These are phyloP conservation scores for Myochromella boudieri DNA, from an alignment of 768 basidiomycete genomes.

Conservation along the genomic window DNA sequence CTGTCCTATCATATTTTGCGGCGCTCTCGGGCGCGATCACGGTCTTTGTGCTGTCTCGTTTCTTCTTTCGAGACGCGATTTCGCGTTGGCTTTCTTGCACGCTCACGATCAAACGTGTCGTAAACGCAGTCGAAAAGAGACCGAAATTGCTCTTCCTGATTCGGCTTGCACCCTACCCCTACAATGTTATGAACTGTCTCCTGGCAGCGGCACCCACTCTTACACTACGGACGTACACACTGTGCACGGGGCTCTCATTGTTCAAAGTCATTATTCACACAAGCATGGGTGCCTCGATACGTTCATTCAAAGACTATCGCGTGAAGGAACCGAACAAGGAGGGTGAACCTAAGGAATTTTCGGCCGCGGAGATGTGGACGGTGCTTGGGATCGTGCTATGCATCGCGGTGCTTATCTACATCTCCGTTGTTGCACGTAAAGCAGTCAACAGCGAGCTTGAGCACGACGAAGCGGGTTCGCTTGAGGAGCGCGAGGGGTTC, in stretches of 20 bases:
- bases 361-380: constrained; percentile 61
- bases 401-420: constrained; percentile 73
- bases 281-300: constrained; percentile 80
- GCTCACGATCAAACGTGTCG: constrained; percentile 72
- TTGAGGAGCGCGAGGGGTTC: constrained; percentile 58
- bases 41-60: constrained; percentile 80
- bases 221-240: constrained; percentile 73
- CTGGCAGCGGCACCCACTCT: constrained; percentile 86
- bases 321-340: constrained; percentile 30
- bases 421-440: constrained; percentile 76
- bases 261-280: constrained; percentile 93
- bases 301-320: constrained; percentile 76
- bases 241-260: constrained; percentile 79
- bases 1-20: constrained; percentile 83
- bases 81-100: constrained; percentile 71
- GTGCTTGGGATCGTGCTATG: constrained; percentile 69
- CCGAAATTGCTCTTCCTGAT: constrained; percentile 90
- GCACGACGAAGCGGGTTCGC: constrained; percentile 30
- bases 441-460: constrained; percentile 53
- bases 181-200: constrained; percentile 94
- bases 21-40: constrained; percentile 82
- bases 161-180: constrained; percentile 88
- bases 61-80: constrained; percentile 70
- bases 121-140: constrained; percentile 83
- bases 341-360: constrained; percentile 45